Base-by-base conservation (phyloP, 2,329 filamentous ascomycete species). In the Albophoma yamanashiensis region DNA sequence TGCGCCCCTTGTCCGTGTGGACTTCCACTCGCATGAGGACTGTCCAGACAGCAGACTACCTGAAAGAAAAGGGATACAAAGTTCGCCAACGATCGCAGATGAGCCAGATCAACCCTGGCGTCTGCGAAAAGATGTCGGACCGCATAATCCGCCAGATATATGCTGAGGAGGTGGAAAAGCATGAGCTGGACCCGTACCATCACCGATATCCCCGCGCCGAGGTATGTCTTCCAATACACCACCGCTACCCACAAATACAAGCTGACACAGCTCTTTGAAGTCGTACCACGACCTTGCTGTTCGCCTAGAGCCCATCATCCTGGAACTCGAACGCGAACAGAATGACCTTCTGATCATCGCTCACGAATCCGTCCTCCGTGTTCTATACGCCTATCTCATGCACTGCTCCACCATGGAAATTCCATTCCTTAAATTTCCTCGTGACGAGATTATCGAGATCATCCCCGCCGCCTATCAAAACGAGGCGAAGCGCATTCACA, bases 281-380 rank as follows among this genome's bases (percentile, higher is more conserved):
- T 97, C 93, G 11, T 99, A 99, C 74, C 94, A 99, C 72, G 94
- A 99, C 70, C 86, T 99, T 52, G 94, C 94, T n/a, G 94, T 99
- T 62, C 90, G 94, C 27, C 85, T 99, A 55, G 94, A 99, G 72
- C 95, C 94, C 47, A 96, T 99, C 69, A 99, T 99, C 69, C 84
- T 99, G 38, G 94, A 99, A 73, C 83, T 99, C 17, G 94, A 99
- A 77, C 88, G 94, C 52, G 94, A 99, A 76, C 91, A 97, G 68
- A 96, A 95, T 65, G 94, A 99, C 71, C 82, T 99, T n/a, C 83
- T 99, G 58, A 97, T 99, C 70, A 97, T 99, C 66, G 94, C 94
- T 0, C 94, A 99, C 73, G 94, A 99, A 74, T 96, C 91, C 58
- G 94, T 99, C n/a, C 82, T 99, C 55, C 89, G 94, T 52, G 94